Evolutionary conservation across 192 early-diverging fungal species (phyloP).

Genomic region (Umbelopsis sp.): DNA sequence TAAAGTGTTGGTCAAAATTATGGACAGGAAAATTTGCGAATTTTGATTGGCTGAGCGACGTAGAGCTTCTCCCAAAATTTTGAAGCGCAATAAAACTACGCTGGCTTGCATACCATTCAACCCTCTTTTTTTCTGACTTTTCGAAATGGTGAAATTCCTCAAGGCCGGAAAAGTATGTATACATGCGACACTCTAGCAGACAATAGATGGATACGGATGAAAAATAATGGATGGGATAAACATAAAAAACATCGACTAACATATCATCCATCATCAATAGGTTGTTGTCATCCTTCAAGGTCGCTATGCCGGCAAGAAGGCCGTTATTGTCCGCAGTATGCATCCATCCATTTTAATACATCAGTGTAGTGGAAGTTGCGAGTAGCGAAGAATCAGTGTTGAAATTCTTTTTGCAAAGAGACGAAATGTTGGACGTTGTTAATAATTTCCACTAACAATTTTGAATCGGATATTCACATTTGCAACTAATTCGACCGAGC

Average conservation of each 20-base stretch:
- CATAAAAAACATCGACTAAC: neutral
- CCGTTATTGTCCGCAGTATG: constrained; percentile 92
- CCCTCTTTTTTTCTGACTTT: constrained; percentile 1
- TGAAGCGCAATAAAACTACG: no score
- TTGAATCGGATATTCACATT: no score
- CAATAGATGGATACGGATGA: constrained; percentile 27
- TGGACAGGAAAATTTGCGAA: no score
- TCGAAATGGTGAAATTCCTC: constrained; percentile 58
- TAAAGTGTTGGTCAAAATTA: no score
- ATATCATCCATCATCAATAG: constrained; percentile 48
- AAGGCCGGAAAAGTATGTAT: constrained; percentile 61
- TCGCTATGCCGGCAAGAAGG: constrained; percentile 99
- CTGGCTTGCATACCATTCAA: neutral
- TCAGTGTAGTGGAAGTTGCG: neutral
- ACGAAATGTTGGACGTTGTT: no score
- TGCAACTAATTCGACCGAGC: no score
- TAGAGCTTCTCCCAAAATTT: no score
- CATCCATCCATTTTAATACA: constrained; percentile 9
- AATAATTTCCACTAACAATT: no score
- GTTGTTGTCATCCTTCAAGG: constrained; percentile 98
- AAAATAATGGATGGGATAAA: constrained; percentile 28
- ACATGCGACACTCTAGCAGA: neutral
- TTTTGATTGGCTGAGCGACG: no score
- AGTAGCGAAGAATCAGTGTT: neutral
- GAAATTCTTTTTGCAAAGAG: neutral